Evolutionary conservation across 2,329 filamentous ascomycete genomes (phyloP).

Genomic region (Fusarium sp.): DNA sequence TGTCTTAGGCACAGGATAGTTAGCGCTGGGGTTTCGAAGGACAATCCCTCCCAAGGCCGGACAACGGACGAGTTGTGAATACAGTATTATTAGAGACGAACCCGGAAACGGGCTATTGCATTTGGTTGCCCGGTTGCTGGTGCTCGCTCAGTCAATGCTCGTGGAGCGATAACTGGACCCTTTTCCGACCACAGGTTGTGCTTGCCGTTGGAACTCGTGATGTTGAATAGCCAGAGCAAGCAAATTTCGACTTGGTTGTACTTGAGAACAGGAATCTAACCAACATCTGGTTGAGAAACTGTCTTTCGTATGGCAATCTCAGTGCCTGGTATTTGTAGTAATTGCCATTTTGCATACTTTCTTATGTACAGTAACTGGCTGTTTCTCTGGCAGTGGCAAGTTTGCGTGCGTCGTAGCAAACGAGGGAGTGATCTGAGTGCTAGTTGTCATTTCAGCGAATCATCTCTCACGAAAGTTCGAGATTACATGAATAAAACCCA

Average conservation of each 20-base stretch:
- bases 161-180: constrained; percentile 27
- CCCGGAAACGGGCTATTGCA: constrained; percentile 31
- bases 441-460: constrained; percentile 7
- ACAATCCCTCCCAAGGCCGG: constrained; percentile 25
- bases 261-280: neutral
- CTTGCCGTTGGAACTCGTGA: neutral
- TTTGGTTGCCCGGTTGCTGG: constrained; percentile 35
- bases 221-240: neutral
- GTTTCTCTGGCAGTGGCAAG: neutral
- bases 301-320: neutral
- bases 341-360: neutral
- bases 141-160: constrained; percentile 14
- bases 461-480: constrained; percentile 14
- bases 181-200: constrained; percentile 28
- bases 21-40: constrained; percentile 30
- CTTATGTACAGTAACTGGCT: neutral
- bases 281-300: neutral
- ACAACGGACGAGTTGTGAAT: constrained; percentile 20
- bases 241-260: neutral
- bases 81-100: constrained; percentile 14
- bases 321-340: neutral
- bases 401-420: neutral
- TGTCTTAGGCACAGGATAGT: constrained; percentile 39
- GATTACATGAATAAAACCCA: constrained; percentile 14
- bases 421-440: neutral